Percentiles rank a stretch among this genome's conserved stretches.
Conservation (phyloP, 805 yeast genomes). For the Yarrowia alimentaria region DNA sequence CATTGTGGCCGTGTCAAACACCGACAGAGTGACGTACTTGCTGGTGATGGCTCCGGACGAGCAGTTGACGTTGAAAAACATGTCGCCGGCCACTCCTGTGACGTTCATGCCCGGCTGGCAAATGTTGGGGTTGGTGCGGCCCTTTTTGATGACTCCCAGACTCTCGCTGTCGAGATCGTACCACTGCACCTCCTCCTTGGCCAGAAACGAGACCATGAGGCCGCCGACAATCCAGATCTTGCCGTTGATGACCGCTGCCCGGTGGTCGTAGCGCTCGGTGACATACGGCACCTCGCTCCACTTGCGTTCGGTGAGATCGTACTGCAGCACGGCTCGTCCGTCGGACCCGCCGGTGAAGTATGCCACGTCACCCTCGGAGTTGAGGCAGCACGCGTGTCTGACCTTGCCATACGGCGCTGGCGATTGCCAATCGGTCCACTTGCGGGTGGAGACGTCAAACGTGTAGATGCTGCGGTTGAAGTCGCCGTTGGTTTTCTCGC, state of each 20-base stretch:
- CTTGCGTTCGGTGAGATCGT: neutral
- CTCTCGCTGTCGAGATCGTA: neutral
- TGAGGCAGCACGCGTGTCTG: neutral
- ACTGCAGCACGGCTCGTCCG: neutral
- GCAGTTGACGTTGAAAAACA: constrained; percentile 10
- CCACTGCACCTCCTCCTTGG: constrained; percentile 3
- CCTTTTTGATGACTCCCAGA: constrained; percentile 2
- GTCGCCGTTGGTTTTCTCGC: constrained; percentile 5
- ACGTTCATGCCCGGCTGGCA: constrained; percentile 15
- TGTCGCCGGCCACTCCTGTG: neutral
- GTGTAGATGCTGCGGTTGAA: neutral
- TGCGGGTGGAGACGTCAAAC: neutral
- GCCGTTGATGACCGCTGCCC: neutral
- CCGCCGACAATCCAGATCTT: constrained; percentile 2
- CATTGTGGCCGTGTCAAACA: constrained; percentile 5
- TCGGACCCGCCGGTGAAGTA: constrained; percentile 9
- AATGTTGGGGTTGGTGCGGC: constrained; percentile 1
- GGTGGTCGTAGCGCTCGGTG: neutral
- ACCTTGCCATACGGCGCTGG: constrained; percentile 11
- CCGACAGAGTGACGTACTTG: constrained; percentile 9
- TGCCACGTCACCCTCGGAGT: neutral
- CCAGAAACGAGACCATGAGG: neutral
- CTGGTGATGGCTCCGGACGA: constrained; percentile 12
- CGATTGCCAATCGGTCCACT: constrained; percentile 1
- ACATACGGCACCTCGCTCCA: neutral